phyloP scores from a whole-genome alignment of 768 basidiomycete species.

The Calocybe gangraenosa region DNA sequence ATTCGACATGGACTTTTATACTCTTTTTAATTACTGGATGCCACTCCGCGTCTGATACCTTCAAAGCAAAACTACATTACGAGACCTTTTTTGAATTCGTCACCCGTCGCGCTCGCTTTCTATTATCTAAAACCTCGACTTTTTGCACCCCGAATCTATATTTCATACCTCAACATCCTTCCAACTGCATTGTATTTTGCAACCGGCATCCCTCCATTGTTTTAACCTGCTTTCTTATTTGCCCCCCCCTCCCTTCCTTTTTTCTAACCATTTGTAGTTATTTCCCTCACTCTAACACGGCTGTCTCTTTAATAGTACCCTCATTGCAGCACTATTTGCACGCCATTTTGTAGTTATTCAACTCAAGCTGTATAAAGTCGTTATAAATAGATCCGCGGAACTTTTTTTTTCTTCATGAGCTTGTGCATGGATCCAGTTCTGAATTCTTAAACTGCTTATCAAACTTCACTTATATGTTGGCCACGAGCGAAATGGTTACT shows the following conservation, averaged over 20 bases:
- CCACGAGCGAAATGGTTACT: neutral
- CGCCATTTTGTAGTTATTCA: slow-evolving; percentile 72
- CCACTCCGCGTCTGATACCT: slow-evolving; percentile 27
- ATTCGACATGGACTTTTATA: slow-evolving; percentile 26
- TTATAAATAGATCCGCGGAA: slow-evolving; percentile 33
- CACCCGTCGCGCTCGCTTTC: slow-evolving; percentile 33
- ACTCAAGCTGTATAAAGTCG: slow-evolving; percentile 52
- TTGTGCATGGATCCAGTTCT: too few relatives aligned
- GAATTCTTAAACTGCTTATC: too few relatives aligned
- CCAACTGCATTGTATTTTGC: slow-evolving; percentile 68
- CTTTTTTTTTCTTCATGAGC: slow-evolving; percentile 4
- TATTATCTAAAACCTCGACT: slow-evolving; percentile 30
- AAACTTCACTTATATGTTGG: too few relatives aligned
- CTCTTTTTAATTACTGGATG: slow-evolving; percentile 34
- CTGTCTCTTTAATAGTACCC: slow-evolving; percentile 69
- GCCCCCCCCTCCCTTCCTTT: slow-evolving; percentile 17
- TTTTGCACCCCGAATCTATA: slow-evolving; percentile 28
- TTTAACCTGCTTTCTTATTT: slow-evolving; percentile 46
- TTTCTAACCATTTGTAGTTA: slow-evolving; percentile 52
- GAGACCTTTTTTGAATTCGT: slow-evolving; percentile 38
- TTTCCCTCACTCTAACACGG: slow-evolving; percentile 49
- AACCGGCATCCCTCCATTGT: slow-evolving; percentile 58
- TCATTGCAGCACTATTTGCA: slow-evolving; percentile 59
- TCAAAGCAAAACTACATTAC: slow-evolving; percentile 34
- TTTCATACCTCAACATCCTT: slow-evolving; percentile 36